Percentiles rank a stretch among this genome's conserved stretches.
These are phyloP conservation scores for Takakia lepidozioides DNA, from an alignment of 225 moss, liverwort and hornwort genomes.

Conservation along the genomic window DNA sequence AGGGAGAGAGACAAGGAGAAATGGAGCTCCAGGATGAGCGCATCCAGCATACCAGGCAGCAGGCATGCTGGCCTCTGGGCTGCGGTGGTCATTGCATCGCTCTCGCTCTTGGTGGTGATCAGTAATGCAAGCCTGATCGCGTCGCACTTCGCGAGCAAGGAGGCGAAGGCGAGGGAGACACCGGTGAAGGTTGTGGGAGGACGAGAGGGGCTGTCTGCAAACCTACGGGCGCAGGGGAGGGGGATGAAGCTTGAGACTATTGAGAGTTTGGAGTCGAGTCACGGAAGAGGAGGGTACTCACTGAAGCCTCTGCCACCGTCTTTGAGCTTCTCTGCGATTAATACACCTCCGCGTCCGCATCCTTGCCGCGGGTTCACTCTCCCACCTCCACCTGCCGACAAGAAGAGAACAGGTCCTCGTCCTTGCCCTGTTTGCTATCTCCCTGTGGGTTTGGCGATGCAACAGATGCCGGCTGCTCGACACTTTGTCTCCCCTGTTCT, in stretches of 20 bases:
- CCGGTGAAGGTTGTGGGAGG: too few relatives aligned
- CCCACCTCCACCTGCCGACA: conserved; percentile 62
- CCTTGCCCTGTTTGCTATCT: conserved; percentile 95
- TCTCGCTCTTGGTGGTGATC: conserved; percentile 52
- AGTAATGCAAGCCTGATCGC: conserved; percentile 66
- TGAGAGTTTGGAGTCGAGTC: too few relatives aligned
- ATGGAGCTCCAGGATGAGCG: conserved; percentile 1
- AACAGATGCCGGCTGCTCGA: conserved; percentile 46
- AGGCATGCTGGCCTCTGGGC: conserved; percentile 44
- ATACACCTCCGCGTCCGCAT: too few relatives aligned
- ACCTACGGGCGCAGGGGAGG: conserved; percentile 5
- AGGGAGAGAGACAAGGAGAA: conserved; percentile 1
- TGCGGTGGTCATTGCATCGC: conserved; percentile 30
- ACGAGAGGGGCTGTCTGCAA: not conserved
- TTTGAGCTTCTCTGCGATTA: too few relatives aligned
- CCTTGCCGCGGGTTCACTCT: conserved; percentile 56
- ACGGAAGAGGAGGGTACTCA: too few relatives aligned
- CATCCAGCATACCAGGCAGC: too few relatives aligned
- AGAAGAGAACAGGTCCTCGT: conserved; percentile 82
- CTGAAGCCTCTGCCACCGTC: too few relatives aligned
- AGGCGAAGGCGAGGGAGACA: too few relatives aligned
- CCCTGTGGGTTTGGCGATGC: conserved; percentile 44
- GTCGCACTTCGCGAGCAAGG: conserved; percentile 35
- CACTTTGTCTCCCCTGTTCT: conserved; percentile 28
- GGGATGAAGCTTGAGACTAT: conserved; percentile 1